Evolutionary conservation across 371 early-diverging fungal species (phyloP), one percentile per base, ranked within the genome.

Genomic region (Batrachochytrium dendrobatidis): DNA sequence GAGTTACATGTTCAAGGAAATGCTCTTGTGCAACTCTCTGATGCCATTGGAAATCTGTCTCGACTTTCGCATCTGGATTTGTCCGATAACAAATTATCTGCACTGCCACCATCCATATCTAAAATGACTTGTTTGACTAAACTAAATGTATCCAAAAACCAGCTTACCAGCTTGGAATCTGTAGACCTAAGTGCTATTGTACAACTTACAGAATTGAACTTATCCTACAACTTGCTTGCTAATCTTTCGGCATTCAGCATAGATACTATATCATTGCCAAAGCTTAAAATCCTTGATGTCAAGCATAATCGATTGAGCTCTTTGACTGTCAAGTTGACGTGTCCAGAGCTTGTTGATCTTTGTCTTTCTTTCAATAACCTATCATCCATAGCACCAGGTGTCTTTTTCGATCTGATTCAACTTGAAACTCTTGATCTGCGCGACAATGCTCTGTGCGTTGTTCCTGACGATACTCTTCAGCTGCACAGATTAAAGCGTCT

Each of bases 341-440:
- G 58, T 34, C 81, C 85, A 0, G 65, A 66, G 44, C 59, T 86
- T 3, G 68, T 79, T 39, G 86, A 86, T 53, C 58, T 86, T 17
- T 61, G 77, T 7, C 39, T 83, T 7, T 64, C 74, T 1, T 67
- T 71, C 49, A 86, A 86, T 56, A 51, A 54, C 18, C 34, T 86
- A 20, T 29, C 29, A 8, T 15, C 34, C 7, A 26, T 67, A 7
- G 18, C 52, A 1, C 26, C 6, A 18, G 62, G 62, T 22, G 25
- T 64, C 22, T 28, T 73, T 25, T 59, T 29, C 31, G 22, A 29
- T 35, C 15, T 48, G 1, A 15, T 51, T 32, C 34, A 30, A 15
- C 65, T 90, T 12, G 75, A 82, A 48, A 83, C 77, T 2, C 62
- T 90, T 2, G 88, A 86, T 56, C 59, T 88, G 10, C 75, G 83